Conservation (phyloP, 2,329 filamentous ascomycete genomes). For the Raffaelea ambrosiae region DNA sequence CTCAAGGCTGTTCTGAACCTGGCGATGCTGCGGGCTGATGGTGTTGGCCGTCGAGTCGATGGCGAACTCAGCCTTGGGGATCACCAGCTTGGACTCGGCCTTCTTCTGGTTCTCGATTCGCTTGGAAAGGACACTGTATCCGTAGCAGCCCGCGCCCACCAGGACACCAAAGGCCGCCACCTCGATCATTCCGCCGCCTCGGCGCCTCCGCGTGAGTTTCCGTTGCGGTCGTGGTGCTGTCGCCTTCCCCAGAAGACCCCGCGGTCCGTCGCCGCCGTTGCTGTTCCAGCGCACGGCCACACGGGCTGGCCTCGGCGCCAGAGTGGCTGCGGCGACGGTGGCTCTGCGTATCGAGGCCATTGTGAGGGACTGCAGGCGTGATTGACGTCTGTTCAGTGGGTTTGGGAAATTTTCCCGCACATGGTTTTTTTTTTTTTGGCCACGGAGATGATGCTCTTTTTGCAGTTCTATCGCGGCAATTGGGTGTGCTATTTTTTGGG, state of each 20-base stretch:
- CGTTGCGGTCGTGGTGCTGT: too few species aligned
- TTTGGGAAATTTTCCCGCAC: too few species aligned
- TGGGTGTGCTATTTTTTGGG: too few species aligned
- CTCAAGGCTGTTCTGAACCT: conserved; percentile 74
- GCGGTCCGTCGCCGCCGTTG: too few species aligned
- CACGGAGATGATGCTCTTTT: neutral
- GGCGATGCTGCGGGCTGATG: conserved; percentile 79
- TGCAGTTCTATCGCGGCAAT: neutral
- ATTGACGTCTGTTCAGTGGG: too few species aligned
- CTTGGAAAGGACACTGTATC: conserved; percentile 20
- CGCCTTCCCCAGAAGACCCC: too few species aligned
- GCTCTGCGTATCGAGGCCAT: conserved; percentile 10
- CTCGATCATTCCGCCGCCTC: neutral
- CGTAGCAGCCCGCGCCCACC: conserved; percentile 13
- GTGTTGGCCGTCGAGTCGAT: conserved; percentile 46
- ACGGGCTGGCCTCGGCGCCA: conserved; percentile 1
- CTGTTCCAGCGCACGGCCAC: conserved; percentile 5
- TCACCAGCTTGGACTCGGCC: conserved; percentile 1
- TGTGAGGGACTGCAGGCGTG: too few species aligned
- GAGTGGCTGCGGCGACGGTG: neutral
- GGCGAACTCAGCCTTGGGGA: conserved; percentile 41
- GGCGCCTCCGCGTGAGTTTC: too few species aligned
- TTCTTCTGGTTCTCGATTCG: neutral
- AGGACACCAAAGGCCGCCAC: conserved; percentile 1
- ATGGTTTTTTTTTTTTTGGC: too few species aligned